Evolutionary conservation across 1,284 basidiomycete genomes (phyloP), one percentile per base, ranked within the genome.

Genomic region (Coriolopsis trogii): DNA sequence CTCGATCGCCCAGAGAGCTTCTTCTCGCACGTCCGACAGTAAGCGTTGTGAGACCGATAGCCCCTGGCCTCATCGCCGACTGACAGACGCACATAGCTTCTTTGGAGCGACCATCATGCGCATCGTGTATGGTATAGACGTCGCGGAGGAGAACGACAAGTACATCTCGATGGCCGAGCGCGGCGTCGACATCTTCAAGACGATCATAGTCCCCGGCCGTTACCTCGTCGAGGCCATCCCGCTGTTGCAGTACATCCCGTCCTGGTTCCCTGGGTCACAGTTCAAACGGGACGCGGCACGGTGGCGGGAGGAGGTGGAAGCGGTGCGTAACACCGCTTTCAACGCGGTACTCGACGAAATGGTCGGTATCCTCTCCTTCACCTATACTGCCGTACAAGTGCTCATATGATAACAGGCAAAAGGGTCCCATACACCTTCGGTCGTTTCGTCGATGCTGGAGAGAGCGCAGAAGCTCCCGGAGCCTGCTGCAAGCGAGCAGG

Each of bases 101-200:
- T 46, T 51, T n/a, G 45, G 30, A 2, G 31, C 25, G 3, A 38
- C 45, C 16, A 26, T 46, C 12, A 38, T 47, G 39, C 26, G 20
- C 1, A 21, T 46, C 15, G 45, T 36, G 7, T 52, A 47, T 21
- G 51, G 45, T 0, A 41, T 52, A 16, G 40, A 52, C 28, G 55
- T 37, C 2, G n/a, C 21, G 3, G 6, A 59, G 12, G 43, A 42
- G 1, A 50, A 61, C 8, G 67, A 70, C 6, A 24, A 36, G 4
- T 54, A 49, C 9, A 21, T 49, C 13, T 4, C 12, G 2, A 37
- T 45, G 33, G 16, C 41, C n/a, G n/a, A n/a, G 24, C 26, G 25
- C 18, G 28, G 18, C 5, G 6, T 49, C 9, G 24, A 21, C 15
- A 41, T 29, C 12, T 29, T 31, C 20, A 44, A 21, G 6, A 30